Base-by-base conservation (phyloP, 176 grass and related monocot species). In the Themeda triandra region DNA sequence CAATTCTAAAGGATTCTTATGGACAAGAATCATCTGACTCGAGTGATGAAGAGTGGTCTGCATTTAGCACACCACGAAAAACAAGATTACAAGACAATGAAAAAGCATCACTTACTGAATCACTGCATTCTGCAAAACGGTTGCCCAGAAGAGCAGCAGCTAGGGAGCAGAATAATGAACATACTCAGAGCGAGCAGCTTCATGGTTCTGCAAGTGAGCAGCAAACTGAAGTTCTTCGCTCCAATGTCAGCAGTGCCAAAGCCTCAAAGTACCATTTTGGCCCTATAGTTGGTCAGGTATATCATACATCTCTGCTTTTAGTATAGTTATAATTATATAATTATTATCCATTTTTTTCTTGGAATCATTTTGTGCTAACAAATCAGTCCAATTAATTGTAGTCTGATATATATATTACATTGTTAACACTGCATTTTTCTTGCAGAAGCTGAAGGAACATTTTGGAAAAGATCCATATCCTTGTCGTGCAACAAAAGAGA, bases 21-120 rank as follows among this genome's bases (percentile, higher is more conserved):
- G 91, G 66, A 60, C 86, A 94, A 83, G 77, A 53, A 85, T 85
- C 83, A 72, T 90, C 89, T 24, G 87, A 87, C 63, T 81, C 91
- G 53, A 94, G 86, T 82, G 89, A 94, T 84, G 91, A 96, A 91
- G 96, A 93, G 63, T 99, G 96, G 96, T 84, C 87, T 60, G 88
- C 86, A 73, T 24, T 49, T 53, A 81, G 64, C 46, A 54, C 45
- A 81, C 66, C 79, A 35, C 79, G 15, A 17, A 92, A 91, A 69
- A 84, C 71, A 74, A 74, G 32, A 59, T 40, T 56, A 46, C 64
- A 88, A 86, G 90, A 71, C 41, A 79, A 37, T 45, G 81, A 79
- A 81, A 73, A 77, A 80, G 84, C 75, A 63, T 71, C 80, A 42
- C 58, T 71, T 64, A 33, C 39, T 73, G 75, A 74, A 45, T 74